phyloP scores from a whole-genome alignment of 148 eudicot genomes.

The Silene latifolia region DNA sequence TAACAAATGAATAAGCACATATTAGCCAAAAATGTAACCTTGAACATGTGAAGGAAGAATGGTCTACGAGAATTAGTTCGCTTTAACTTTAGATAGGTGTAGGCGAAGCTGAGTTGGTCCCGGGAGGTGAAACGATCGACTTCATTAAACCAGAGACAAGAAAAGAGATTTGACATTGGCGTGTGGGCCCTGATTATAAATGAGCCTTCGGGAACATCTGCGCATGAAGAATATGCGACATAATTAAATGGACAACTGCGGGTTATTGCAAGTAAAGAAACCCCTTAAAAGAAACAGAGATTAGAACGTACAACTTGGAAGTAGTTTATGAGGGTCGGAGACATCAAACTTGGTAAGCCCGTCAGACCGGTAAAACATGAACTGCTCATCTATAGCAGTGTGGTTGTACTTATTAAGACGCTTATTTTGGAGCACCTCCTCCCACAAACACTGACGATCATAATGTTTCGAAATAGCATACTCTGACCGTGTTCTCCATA shows the following conservation, averaged over 20 bases:
- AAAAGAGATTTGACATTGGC: slow-evolving; percentile 87
- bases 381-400: slow-evolving; percentile 87
- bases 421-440: slow-evolving; percentile 96
- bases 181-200: slow-evolving; percentile 90
- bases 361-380: slow-evolving; percentile 74
- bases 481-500: slow-evolving; percentile 83
- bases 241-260: slow-evolving; percentile 7
- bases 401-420: slow-evolving; percentile 92
- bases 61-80: slow-evolving; percentile 58
- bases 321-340: slow-evolving; percentile 62
- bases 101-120: slow-evolving; percentile 90
- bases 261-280: neutral
- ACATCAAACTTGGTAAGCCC: slow-evolving; percentile 85
- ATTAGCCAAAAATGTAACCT: slow-evolving; percentile 43
- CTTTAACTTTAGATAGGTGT: slow-evolving; percentile 79
- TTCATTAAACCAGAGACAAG: slow-evolving; percentile 98
- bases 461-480: slow-evolving; percentile 95
- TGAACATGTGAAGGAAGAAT: slow-evolving; percentile 67
- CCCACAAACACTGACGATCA: slow-evolving; percentile 96
- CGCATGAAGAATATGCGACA: slow-evolving; percentile 9
- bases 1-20: neutral
- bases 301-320: slow-evolving; percentile 78
- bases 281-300: neutral
- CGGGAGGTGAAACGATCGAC: slow-evolving; percentile 92
- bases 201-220: slow-evolving; percentile 99